Base-by-base conservation (phyloP, 2,329 filamentous ascomycete species). In the Fusarium humuli region DNA sequence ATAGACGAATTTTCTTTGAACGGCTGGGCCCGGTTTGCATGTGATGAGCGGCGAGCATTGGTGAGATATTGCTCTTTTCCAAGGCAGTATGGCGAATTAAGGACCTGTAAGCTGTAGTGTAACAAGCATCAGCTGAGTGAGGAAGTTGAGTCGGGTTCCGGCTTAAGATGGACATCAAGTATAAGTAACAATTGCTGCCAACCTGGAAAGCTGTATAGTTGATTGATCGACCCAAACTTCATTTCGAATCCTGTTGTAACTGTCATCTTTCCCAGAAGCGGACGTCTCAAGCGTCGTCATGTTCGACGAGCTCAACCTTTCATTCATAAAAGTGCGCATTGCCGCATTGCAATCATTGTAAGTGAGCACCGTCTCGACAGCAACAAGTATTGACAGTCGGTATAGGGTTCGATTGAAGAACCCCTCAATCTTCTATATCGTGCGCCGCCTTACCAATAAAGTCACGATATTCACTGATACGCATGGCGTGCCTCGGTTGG, bases 321-420 rank as follows among this genome's bases (percentile, higher is more conserved):
- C 81, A 40, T 73, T 86, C 37, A 79, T 81, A 59, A 82, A 83
- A 54, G 78, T 86, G 64, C 83, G 84, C 67, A 81, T 87, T 65
- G 83, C 83, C 29, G 79, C 84, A 29, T 75, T 85, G 37, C 82
- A 84, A 75, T 81, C 80, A 46, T 77, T 84, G 84, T 86, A 77
- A 72, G 84, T 81, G 14, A n/a, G 9, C 10, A n/a, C 23, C 18
- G n/a, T 22, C 23, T 14, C 13, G 22, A 47, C 23, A 18, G n/a
- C n/a, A 20, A 57, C 7, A 9, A 23, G 30, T 32, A 14, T 20
- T 41, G 20, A 66, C 13, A 9, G 27, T 8, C 8, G 10, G 12
- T 41, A 5, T 16, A 73, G 73, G 11, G 53, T 71, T n/a, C 49
- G 67, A 10, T 56, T 68, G 22, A 58, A 45, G 16, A 48, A 56